Conservation (phyloP, 805 yeast species). For the Metschnikowia gelsemii region DNA sequence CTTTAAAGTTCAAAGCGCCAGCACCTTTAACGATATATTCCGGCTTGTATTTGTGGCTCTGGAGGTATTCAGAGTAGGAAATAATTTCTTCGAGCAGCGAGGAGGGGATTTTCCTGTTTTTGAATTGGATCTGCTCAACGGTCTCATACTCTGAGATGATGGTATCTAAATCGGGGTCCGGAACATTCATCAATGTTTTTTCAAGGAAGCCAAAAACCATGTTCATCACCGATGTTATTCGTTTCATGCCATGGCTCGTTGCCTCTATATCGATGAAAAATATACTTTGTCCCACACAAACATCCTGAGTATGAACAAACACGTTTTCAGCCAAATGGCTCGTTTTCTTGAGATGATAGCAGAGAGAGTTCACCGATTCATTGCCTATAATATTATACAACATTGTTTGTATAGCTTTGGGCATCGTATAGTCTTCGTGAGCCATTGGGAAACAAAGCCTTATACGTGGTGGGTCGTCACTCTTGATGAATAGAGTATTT, state of each 20-base stretch:
- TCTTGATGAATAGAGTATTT: slow-evolving; percentile 9
- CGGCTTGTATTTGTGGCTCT: neutral
- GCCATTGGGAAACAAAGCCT: slow-evolving; percentile 49
- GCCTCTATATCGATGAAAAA: slow-evolving; percentile 52
- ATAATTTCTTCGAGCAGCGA: slow-evolving; percentile 11
- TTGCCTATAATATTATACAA: slow-evolving; percentile 66
- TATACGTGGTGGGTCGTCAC: slow-evolving; percentile 21
- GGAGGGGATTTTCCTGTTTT: slow-evolving; percentile 27
- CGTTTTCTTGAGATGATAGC: slow-evolving; percentile 32
- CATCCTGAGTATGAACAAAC: slow-evolving; percentile 41
- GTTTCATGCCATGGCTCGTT: slow-evolving; percentile 46
- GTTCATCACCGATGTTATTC: slow-evolving; percentile 33
- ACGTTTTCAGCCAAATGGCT: slow-evolving; percentile 38
- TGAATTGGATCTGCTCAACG: slow-evolving; percentile 44
- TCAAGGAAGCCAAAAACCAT: slow-evolving; percentile 33
- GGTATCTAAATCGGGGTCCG: slow-evolving; percentile 30
- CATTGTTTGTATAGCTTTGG: slow-evolving; percentile 31
- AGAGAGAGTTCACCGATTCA: slow-evolving; percentile 54
- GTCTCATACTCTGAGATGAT: slow-evolving; percentile 49
- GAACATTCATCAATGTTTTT: slow-evolving; percentile 6
- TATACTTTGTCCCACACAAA: slow-evolving; percentile 36
- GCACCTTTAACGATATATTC: slow-evolving; percentile 1
- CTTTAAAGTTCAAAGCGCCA: neutral
- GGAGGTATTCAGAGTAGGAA: slow-evolving; percentile 14
- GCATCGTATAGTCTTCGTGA: neutral